These are phyloP conservation scores for Zanthoxylum bungeanum DNA, from an alignment of 345 rosid genomes.

Conservation along the genomic window DNA sequence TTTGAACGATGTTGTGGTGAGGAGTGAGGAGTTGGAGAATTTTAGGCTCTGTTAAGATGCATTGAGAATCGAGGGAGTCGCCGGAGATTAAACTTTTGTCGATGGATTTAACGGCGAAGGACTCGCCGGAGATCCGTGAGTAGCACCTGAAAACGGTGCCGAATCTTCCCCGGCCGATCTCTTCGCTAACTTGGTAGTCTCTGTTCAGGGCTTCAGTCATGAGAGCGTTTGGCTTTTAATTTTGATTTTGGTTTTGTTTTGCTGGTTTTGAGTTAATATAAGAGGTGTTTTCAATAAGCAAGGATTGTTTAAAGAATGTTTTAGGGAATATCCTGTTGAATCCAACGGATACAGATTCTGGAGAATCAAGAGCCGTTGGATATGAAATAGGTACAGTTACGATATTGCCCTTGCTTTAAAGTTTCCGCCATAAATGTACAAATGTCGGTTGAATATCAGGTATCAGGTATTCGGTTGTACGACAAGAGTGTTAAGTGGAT, in stretches of 20 bases:
- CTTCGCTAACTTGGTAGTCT: slow-evolving; percentile 45
- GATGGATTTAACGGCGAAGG: slow-evolving; percentile 64
- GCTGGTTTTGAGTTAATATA: too few relatives aligned
- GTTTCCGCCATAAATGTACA: too few relatives aligned
- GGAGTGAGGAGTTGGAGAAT: slow-evolving; percentile 36
- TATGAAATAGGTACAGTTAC: not conserved
- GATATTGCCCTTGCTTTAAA: not conserved
- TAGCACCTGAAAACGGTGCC: slow-evolving; percentile 53
- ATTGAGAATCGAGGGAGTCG: slow-evolving; percentile 56
- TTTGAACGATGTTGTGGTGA: slow-evolving; percentile 34
- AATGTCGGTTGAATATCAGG: not conserved
- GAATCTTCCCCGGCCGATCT: slow-evolving; percentile 69
- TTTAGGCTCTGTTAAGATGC: slow-evolving; percentile 46
- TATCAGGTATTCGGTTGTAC: not conserved
- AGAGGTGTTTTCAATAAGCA: not conserved
- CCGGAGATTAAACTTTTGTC: slow-evolving; percentile 47
- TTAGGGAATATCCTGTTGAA: slow-evolving; percentile 30
- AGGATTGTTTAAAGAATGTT: slow-evolving; percentile 15
- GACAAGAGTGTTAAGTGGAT: not conserved
- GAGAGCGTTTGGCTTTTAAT: not conserved
- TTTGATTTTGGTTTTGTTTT: not conserved
- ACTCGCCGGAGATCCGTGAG: slow-evolving; percentile 22
- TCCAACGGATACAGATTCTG: slow-evolving; percentile 15
- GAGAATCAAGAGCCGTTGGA: slow-evolving; percentile 11
- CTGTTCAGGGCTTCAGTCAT: slow-evolving; percentile 48